These are phyloP conservation scores for Populus hybrid DNA, from an alignment of 441 rosid species.

Conservation along the genomic window DNA sequence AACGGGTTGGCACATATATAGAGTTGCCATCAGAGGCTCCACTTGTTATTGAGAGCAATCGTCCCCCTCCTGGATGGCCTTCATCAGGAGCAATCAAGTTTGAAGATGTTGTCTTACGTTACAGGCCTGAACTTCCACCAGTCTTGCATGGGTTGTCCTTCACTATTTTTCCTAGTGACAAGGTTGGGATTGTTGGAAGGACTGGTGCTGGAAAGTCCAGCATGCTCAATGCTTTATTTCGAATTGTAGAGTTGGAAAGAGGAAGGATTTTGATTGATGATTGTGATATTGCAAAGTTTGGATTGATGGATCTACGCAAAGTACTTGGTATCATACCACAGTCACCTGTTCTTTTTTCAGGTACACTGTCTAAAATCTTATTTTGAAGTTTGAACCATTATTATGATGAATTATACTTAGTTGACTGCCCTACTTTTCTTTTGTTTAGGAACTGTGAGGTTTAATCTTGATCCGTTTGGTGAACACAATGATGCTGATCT, in stretches of 20 bases:
- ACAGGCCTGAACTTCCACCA: conserved; percentile 87
- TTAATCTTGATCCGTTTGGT: conserved; percentile 91
- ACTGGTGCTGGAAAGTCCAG: conserved; percentile 98
- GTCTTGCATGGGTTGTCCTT: conserved; percentile 84
- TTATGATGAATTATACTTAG: neutral
- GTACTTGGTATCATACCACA: conserved; percentile 96
- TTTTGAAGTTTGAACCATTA: neutral
- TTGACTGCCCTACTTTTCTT: conserved; percentile 9
- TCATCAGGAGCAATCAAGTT: conserved; percentile 83
- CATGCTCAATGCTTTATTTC: conserved; percentile 85
- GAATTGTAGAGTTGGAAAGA: conserved; percentile 83
- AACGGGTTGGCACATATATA: conserved; percentile 78
- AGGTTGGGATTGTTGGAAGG: conserved; percentile 93
- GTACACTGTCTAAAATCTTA: conserved; percentile 26
- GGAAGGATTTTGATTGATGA: conserved; percentile 82
- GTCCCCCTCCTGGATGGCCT: conserved; percentile 95
- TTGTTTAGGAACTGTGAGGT: conserved; percentile 75
- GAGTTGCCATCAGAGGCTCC: conserved; percentile 92
- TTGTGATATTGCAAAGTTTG: conserved; percentile 67
- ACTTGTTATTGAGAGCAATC: conserved; percentile 56
- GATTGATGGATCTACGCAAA: conserved; percentile 80
- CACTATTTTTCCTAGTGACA: conserved; percentile 66
- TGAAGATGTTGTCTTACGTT: conserved; percentile 82
- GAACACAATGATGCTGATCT: conserved; percentile 92
- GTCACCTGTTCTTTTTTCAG: conserved; percentile 94